Conservation (phyloP, 2,329 filamentous ascomycete species). For the Fusarium gaditjirri region DNA sequence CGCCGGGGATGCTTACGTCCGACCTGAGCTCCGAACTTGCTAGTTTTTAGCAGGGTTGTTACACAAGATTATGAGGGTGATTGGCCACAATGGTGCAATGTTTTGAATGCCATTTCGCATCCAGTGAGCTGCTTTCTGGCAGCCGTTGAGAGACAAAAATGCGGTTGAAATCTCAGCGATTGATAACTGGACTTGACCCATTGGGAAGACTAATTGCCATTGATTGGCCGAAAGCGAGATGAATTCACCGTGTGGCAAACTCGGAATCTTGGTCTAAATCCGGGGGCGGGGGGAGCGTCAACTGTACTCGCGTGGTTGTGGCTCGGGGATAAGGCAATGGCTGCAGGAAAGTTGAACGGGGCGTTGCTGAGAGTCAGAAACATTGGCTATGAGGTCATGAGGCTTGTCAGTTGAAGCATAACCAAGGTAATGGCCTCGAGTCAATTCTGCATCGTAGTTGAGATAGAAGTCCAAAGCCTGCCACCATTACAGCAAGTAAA, state of each 20-base stretch:
- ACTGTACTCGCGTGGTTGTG: not conserved
- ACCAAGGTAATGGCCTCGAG: not conserved
- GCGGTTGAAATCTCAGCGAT: not conserved
- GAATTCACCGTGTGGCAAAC: constrained; percentile 28
- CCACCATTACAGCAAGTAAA: not conserved
- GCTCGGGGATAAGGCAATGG: constrained; percentile 33
- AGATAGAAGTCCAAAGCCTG: not conserved
- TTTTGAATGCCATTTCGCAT: not conserved
- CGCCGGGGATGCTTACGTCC: not conserved
- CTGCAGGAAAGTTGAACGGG: not conserved
- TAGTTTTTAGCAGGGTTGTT: not conserved
- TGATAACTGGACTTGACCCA: constrained; percentile 5
- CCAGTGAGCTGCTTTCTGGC: not conserved
- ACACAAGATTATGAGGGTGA: not conserved
- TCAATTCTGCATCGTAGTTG: not conserved
- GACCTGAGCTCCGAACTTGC: not conserved
- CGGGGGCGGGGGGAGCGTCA: constrained; percentile 30
- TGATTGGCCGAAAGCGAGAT: constrained; percentile 30
- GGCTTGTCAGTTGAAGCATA: not conserved
- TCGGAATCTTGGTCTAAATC: constrained; percentile 40
- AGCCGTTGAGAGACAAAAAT: not conserved
- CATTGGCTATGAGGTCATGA: constrained; percentile 7
- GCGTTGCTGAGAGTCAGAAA: not conserved
- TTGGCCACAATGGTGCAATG: not conserved
- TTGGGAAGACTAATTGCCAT: not conserved